A percentile compares a stretch with the other conserved stretches of the same genome.
phyloP scores from a whole-genome alignment of 2,329 filamentous ascomycete genomes.

The Didymella segeticola region DNA sequence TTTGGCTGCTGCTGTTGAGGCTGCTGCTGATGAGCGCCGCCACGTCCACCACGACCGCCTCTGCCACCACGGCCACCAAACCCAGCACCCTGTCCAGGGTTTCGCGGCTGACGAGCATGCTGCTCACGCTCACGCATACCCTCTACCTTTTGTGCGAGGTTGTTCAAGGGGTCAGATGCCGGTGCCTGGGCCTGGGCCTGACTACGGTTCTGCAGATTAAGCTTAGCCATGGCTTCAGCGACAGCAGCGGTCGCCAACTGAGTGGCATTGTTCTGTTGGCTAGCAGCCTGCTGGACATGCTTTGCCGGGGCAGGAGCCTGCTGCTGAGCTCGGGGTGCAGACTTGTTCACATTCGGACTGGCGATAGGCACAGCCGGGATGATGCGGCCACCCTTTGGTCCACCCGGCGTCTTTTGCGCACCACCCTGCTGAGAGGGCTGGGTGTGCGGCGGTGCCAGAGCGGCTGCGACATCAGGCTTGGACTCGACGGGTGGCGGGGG shows the following conservation, averaged over 20 bases:
- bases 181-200: slow-evolving; percentile 33
- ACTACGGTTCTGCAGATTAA: slow-evolving; percentile 52
- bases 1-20: slow-evolving; percentile 60
- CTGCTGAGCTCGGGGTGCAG: slow-evolving; percentile 47
- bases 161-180: slow-evolving; percentile 64
- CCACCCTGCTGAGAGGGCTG: slow-evolving; percentile 43
- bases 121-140: slow-evolving; percentile 74
- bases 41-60: slow-evolving; percentile 58
- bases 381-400: slow-evolving; percentile 60
- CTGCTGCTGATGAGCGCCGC: slow-evolving; percentile 45
- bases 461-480: slow-evolving; percentile 68
- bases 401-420: slow-evolving; percentile 48
- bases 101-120: slow-evolving; percentile 57
- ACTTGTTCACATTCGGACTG: slow-evolving; percentile 47
- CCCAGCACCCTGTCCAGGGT: slow-evolving; percentile 51
- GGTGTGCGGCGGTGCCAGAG: slow-evolving; percentile 59
- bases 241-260: slow-evolving; percentile 78
- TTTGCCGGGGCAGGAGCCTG: slow-evolving; percentile 51
- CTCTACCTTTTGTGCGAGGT: slow-evolving; percentile 75
- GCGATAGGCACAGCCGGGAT: slow-evolving; percentile 71
- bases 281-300: slow-evolving; percentile 36
- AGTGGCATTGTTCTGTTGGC: slow-evolving; percentile 67
- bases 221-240: slow-evolving; percentile 79
- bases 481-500: slow-evolving; percentile 72
- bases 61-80: slow-evolving; percentile 51